A percentile compares a stretch with the other conserved stretches of the same genome.
These are phyloP conservation scores for Coemansia sp. DNA, from an alignment of 192 early-diverging fungal genomes.

Conservation along the genomic window DNA sequence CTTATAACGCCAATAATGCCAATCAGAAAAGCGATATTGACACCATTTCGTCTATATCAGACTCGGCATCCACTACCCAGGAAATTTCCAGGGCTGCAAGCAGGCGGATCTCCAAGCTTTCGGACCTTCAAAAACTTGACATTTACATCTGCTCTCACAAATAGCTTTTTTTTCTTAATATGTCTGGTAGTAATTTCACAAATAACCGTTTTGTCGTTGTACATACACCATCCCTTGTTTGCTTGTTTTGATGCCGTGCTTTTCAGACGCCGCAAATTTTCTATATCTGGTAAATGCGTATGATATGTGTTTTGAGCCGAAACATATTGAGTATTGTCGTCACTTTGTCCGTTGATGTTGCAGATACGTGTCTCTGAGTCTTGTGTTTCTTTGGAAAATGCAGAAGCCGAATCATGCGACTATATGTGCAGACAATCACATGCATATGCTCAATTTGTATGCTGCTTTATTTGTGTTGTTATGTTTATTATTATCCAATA, in stretches of 20 bases:
- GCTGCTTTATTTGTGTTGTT: neutral
- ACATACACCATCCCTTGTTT: neutral
- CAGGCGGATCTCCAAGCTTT: conserved; percentile 12
- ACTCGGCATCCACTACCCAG: conserved; percentile 13
- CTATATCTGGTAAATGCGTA: neutral
- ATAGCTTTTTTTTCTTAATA: neutral
- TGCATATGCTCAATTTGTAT: neutral
- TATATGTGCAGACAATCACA: neutral
- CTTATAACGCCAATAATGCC: neutral
- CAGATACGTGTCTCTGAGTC: neutral
- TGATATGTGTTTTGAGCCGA: neutral
- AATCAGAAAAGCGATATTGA: neutral
- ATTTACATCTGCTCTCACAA: conserved; percentile 36
- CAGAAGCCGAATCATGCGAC: neutral
- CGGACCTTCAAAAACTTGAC: conserved; percentile 32
- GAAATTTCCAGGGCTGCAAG: conserved; percentile 21
- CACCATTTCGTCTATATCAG: neutral
- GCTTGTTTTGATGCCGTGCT: neutral
- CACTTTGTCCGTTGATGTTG: neutral
- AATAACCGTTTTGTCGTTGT: neutral
- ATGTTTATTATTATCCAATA: neutral
- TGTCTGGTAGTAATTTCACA: neutral
- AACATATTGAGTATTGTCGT: neutral
- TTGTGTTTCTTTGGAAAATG: neutral
- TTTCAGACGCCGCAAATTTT: neutral